Percentiles rank a stretch among this genome's conserved stretches.
Conservation (phyloP, 1,284 basidiomycete genomes). For the Puccinia triticina region DNA sequence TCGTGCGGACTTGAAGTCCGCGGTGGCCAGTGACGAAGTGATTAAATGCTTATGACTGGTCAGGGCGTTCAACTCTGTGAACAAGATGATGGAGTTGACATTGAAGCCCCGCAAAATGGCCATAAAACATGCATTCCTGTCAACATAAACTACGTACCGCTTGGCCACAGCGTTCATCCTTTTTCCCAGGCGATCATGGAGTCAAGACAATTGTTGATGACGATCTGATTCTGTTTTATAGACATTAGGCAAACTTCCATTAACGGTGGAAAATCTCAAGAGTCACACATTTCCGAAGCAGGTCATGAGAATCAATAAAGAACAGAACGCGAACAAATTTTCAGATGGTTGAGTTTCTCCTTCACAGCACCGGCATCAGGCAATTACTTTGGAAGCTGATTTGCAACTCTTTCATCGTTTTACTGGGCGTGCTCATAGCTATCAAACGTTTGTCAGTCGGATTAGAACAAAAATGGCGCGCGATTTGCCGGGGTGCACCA, state of each 20-base stretch:
- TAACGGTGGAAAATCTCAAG: constrained; percentile 47
- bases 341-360: constrained; percentile 43
- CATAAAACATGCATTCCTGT: neutral
- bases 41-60: neutral
- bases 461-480: constrained; percentile 44
- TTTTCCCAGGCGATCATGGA: neutral
- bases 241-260: constrained; percentile 47
- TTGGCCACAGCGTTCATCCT: neutral
- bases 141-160: neutral
- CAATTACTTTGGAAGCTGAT: constrained; percentile 3
- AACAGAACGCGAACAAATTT: constrained; percentile 37
- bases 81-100: neutral
- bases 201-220: neutral
- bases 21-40: neutral
- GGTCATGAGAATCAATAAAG: constrained; percentile 49
- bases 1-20: neutral
- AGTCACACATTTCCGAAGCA: constrained; percentile 49
- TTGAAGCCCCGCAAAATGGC: neutral
- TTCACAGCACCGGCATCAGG: neutral
- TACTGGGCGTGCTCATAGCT: neutral
- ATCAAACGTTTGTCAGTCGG: constrained; percentile 30
- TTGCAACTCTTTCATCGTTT: neutral
- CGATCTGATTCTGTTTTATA: neutral
- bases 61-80: neutral
- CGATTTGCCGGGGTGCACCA: constrained; percentile 24